These are phyloP conservation scores for Guadua angustifolia DNA, from an alignment of 176 grass and related monocot species.

Conservation along the genomic window DNA sequence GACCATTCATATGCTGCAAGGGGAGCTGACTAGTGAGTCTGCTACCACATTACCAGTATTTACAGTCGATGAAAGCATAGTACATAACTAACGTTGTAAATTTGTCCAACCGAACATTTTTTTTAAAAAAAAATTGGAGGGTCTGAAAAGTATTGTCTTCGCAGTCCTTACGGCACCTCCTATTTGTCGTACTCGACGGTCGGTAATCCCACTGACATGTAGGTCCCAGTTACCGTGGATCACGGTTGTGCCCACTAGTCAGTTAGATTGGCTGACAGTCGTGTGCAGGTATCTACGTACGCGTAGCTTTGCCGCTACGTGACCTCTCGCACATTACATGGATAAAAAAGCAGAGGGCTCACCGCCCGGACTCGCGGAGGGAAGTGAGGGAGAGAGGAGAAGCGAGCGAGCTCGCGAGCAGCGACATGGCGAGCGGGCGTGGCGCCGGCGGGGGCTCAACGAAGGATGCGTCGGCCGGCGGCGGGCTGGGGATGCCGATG, in stretches of 20 bases:
- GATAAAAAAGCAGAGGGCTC: too few relatives aligned
- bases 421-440: conserved; percentile 29
- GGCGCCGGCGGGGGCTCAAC: background rate
- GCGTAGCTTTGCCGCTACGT: conserved; percentile 19
- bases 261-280: fast-evolving
- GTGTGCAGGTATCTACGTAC: background rate
- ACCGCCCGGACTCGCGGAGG: too few relatives aligned
- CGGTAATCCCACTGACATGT: background rate
- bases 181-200: background rate
- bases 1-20: too few relatives aligned
- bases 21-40: too few relatives aligned
- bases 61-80: too few relatives aligned
- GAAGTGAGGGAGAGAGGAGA: background rate
- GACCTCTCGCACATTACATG: conserved; percentile 4
- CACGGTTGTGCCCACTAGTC: background rate
- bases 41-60: too few relatives aligned
- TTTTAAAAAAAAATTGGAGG: too few relatives aligned
- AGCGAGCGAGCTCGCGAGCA: conserved; percentile 6
- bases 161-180: background rate
- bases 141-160: too few relatives aligned
- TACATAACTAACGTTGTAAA: too few relatives aligned
- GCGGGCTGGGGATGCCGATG: conserved; percentile 38
- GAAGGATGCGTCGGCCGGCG: background rate
- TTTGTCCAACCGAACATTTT: too few relatives aligned
- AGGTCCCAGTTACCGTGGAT: background rate